Percentiles rank a stretch among this genome's conserved stretches.
phyloP scores from a whole-genome alignment of 2,329 filamentous ascomycete genomes.

The Clonostachys rhizophaga region DNA sequence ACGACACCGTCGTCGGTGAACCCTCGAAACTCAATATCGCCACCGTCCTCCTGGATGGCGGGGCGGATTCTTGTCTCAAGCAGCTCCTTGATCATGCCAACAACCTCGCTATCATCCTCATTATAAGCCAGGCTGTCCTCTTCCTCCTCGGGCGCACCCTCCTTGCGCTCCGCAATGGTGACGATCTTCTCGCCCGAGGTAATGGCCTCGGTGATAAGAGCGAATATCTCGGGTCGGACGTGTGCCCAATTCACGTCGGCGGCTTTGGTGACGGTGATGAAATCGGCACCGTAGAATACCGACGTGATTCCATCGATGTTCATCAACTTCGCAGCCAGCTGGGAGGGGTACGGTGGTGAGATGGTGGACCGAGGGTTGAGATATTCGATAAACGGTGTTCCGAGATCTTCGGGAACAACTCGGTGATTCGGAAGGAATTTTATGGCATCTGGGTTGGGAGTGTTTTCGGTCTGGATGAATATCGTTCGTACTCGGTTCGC shows the following conservation, averaged over 20 bases:
- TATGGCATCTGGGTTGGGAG: constrained; percentile 90
- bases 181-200: constrained; percentile 81
- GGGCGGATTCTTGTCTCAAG: constrained; percentile 92
- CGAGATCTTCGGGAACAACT: constrained; percentile 70
- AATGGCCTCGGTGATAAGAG: constrained; percentile 88
- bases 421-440: constrained; percentile 93
- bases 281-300: constrained; percentile 91
- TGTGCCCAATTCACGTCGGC: constrained; percentile 88
- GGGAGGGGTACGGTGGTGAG: constrained; percentile 83
- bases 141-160: constrained; percentile 39
- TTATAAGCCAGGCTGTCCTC: constrained; percentile 76
- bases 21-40: constrained; percentile 92
- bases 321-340: constrained; percentile 84
- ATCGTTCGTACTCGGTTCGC: constrained; percentile 56
- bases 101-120: constrained; percentile 88
- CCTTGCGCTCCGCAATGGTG: constrained; percentile 59
- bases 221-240: constrained; percentile 92
- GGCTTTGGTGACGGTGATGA: constrained; percentile 94
- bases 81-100: constrained; percentile 98
- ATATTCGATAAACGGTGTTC: constrained; percentile 83
- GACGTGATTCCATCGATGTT: constrained; percentile 92
- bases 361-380: constrained; percentile 84
- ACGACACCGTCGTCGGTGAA: constrained; percentile 79
- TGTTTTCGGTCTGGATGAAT: constrained; percentile 96
- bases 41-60: constrained; percentile 95